Conservation (phyloP, 352 stramenopile genomes). For the Globisporangium spiculum region DNA sequence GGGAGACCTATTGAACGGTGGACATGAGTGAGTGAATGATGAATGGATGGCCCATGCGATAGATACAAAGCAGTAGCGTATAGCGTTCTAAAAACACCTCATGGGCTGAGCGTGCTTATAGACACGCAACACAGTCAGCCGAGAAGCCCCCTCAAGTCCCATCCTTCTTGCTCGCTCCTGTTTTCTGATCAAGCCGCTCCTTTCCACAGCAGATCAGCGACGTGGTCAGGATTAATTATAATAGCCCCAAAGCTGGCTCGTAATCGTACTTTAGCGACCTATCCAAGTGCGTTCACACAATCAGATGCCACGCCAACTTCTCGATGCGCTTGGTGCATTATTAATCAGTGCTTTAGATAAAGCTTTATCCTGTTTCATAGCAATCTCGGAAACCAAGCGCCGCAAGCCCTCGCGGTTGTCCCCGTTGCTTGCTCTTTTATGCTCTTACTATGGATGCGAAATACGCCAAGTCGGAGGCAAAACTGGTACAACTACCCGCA, state of each 20-base stretch:
- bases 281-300: not conserved
- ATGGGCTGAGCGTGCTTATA: not conserved
- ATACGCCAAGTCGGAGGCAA: not conserved
- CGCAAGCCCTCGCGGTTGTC: no score
- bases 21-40: not conserved
- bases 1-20: not conserved
- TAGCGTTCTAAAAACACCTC: not conserved
- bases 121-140: not conserved
- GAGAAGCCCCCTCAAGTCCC: not conserved
- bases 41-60: not conserved
- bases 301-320: not conserved
- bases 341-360: not conserved
- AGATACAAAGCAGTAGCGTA: not conserved
- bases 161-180: not conserved
- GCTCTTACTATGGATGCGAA: not conserved
- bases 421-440: not conserved
- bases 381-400: not conserved
- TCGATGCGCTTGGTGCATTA: not conserved
- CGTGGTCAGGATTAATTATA: not conserved
- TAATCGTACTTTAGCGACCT: slow-evolving; percentile 3
- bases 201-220: not conserved
- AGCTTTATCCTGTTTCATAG: not conserved
- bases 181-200: not conserved
- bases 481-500: not conserved
- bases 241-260: not conserved